Percentiles rank a stretch among this genome's conserved stretches.
phyloP scores from a whole-genome alignment of 192 early-diverging fungal genomes.

The Linnemannia zychae region DNA sequence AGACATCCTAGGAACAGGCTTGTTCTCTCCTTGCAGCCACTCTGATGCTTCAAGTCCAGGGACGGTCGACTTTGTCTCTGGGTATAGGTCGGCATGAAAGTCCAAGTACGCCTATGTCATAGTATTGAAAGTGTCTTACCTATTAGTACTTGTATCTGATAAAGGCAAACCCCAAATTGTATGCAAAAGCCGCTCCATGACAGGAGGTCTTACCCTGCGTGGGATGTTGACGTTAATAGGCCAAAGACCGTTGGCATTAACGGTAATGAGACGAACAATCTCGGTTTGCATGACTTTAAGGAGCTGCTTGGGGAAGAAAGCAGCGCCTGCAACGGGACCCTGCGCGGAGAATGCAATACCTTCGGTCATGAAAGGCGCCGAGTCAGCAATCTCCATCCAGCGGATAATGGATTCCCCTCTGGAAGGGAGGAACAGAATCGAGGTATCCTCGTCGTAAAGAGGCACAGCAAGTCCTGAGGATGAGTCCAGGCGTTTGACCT shows the following conservation, averaged over 20 bases:
- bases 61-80: slow-evolving; percentile 76
- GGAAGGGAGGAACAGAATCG: slow-evolving; percentile 75
- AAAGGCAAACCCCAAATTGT: too few relatives aligned
- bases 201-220: slow-evolving; percentile 59
- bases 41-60: slow-evolving; percentile 68
- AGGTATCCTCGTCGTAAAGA: slow-evolving; percentile 86
- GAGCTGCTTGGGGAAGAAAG: slow-evolving; percentile 75
- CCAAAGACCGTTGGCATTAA: slow-evolving; percentile 71
- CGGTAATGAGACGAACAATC: slow-evolving; percentile 71
- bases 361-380: slow-evolving; percentile 61
- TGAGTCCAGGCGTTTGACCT: slow-evolving; percentile 71
- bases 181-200: too few relatives aligned
- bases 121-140: too few relatives aligned
- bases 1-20: slow-evolving; percentile 52
- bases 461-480: slow-evolving; percentile 80
- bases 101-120: slow-evolving; percentile 74
- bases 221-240: slow-evolving; percentile 80
- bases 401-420: slow-evolving; percentile 77
- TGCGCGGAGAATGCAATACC: slow-evolving; percentile 61
- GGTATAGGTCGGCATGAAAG: slow-evolving; percentile 89
- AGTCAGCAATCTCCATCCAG: slow-evolving; percentile 72
- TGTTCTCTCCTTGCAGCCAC: slow-evolving; percentile 72
- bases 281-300: slow-evolving; percentile 83
- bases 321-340: slow-evolving; percentile 66
- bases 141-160: too few relatives aligned